These are phyloP conservation scores for Physaria fendleri DNA, from an alignment of 345 rosid genomes.

Conservation along the genomic window DNA sequence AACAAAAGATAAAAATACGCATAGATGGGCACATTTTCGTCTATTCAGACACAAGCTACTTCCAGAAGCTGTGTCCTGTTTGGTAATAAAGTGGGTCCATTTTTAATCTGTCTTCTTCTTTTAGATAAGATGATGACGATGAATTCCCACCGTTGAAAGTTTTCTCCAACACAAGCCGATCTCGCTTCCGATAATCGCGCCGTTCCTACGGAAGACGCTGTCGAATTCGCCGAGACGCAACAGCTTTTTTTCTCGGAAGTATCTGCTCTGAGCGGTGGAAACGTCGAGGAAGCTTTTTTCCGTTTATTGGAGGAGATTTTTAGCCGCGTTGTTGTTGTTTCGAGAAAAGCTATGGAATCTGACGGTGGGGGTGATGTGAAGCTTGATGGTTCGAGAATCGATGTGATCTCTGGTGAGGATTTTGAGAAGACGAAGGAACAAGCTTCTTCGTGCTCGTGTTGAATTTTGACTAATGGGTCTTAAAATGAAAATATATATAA, in stretches of 20 bases:
- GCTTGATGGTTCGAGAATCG: slow-evolving; percentile 59
- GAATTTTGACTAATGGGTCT: slow-evolving; percentile 14
- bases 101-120: too few relatives aligned
- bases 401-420: slow-evolving; percentile 50
- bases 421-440: slow-evolving; percentile 53
- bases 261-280: slow-evolving; percentile 71
- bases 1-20: too few relatives aligned
- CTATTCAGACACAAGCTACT: too few relatives aligned
- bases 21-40: too few relatives aligned
- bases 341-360: slow-evolving; percentile 43
- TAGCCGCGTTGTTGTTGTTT: slow-evolving; percentile 35
- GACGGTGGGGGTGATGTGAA: slow-evolving; percentile 14
- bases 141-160: too few relatives aligned
- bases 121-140: too few relatives aligned
- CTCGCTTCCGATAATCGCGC: slow-evolving; percentile 60
- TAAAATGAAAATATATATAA: background rate
- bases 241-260: slow-evolving; percentile 73
- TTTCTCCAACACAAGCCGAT: too few relatives aligned
- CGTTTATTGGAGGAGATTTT: slow-evolving; percentile 55
- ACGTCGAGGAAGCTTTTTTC: slow-evolving; percentile 66
- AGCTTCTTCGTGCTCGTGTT: slow-evolving; percentile 57
- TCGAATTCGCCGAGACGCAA: slow-evolving; percentile 76
- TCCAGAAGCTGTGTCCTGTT: too few relatives aligned
- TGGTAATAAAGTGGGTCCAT: too few relatives aligned
- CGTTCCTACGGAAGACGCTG: slow-evolving; percentile 62